phyloP scores from a whole-genome alignment of 306 rosid species.

The Ziziphus jujuba region DNA sequence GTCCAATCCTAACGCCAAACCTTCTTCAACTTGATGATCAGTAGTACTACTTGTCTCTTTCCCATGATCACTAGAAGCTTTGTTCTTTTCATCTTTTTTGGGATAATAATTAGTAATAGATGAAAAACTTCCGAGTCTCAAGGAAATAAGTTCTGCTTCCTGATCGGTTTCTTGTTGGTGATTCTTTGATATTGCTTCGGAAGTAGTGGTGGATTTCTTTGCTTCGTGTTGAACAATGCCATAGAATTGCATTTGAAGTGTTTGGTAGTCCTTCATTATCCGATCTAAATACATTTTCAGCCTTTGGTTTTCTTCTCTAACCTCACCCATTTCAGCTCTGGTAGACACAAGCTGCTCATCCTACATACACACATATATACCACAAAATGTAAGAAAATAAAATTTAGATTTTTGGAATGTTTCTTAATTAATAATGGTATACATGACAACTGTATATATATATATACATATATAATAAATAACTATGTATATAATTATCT shows the following conservation, averaged over 20 bases:
- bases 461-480: too few species aligned
- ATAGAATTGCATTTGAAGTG: constrained; percentile 59
- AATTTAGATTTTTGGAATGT: too few species aligned
- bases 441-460: too few species aligned
- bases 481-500: too few species aligned
- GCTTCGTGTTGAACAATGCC: constrained; percentile 29
- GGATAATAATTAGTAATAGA: too few species aligned
- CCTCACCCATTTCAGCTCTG: constrained; percentile 67
- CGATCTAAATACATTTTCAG: constrained; percentile 54
- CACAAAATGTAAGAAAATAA: not conserved
- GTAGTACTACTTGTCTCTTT: constrained; percentile 10
- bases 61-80: constrained; percentile 6
- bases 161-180: constrained; percentile 29
- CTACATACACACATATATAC: constrained; percentile 8
- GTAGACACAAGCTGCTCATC: constrained; percentile 60
- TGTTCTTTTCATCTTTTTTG: constrained; percentile 40
- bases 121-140: constrained; percentile 70
- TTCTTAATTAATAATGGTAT: too few species aligned
- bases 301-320: constrained; percentile 73
- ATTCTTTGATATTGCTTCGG: not conserved
- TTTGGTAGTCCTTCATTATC: constrained; percentile 63
- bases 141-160: constrained; percentile 68
- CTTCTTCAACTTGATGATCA: constrained; percentile 34
- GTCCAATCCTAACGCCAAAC: constrained; percentile 64
- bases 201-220: constrained; percentile 24